phyloP scores from a whole-genome alignment of 495 filamentous ascomycete species.

The Hyaloscypha hepaticicola region DNA sequence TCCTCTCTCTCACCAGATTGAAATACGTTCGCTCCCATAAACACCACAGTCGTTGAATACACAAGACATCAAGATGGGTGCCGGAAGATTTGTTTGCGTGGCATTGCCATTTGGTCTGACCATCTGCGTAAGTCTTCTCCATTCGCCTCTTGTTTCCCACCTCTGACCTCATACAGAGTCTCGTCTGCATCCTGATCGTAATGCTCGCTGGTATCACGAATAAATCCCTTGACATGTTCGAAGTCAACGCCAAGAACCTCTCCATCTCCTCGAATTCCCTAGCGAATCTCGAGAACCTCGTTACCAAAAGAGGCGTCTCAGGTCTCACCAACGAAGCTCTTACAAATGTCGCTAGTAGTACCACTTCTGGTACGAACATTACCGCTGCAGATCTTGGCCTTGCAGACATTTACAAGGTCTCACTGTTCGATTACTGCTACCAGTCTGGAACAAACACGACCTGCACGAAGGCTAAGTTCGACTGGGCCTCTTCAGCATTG shows the following conservation, averaged over 20 bases:
- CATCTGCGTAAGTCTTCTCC: too few species aligned
- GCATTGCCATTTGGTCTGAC: conserved; percentile 75
- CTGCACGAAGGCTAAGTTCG: conserved; percentile 65
- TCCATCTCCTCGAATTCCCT: conserved; percentile 36
- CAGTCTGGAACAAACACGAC: conserved; percentile 46
- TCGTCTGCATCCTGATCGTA: conserved; percentile 72
- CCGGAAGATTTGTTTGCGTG: conserved; percentile 77
- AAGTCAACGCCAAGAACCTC: conserved; percentile 55
- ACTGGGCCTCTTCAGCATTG: conserved; percentile 72
- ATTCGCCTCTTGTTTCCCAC: too few species aligned
- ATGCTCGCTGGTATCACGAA: conserved; percentile 70
- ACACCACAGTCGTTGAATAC: conserved; percentile 6
- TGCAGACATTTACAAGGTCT: conserved; percentile 75
- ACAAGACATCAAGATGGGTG: conserved; percentile 32
- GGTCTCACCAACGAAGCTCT: conserved; percentile 3
- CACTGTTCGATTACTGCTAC: conserved; percentile 85
- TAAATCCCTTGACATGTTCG: conserved; percentile 71
- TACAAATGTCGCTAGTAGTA: neutral
- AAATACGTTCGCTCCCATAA: conserved; percentile 3
- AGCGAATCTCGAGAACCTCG: conserved; percentile 17
- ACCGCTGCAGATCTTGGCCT: conserved; percentile 57
- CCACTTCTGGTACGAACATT: conserved; percentile 35
- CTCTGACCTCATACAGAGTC: too few species aligned
- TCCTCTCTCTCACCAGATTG: neutral
- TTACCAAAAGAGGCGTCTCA: conserved; percentile 14